Evolutionary conservation across 257 asterid genomes (phyloP), one percentile per base, ranked within the genome.

Genomic region (Avicennia marina): DNA sequence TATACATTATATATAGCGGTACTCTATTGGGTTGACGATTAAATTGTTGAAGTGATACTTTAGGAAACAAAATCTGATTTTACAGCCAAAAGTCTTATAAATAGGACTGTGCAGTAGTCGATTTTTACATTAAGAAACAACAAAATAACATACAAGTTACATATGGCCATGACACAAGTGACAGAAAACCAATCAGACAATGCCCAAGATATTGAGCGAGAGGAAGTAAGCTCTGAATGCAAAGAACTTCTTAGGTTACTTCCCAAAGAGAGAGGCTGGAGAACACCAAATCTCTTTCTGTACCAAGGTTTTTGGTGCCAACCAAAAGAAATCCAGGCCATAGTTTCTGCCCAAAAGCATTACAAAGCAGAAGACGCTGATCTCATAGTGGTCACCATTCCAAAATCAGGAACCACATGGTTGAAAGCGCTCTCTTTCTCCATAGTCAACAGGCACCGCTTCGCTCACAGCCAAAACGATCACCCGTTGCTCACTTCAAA

Each of bases 331-430:
- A 68, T 80, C n/a, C 72, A 54, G 34, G 62, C 72, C 62, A 60
- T 66, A 8, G 8, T 75, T 11, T 60, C 68, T 7, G 18, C 43
- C 51, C 78, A 61, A 21, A 72, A 72, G 12, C 67, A 61, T 65
- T 72, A 38, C 19, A 50, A 21, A 19, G 70, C 73, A 0, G 21
- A 65, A 16, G 71, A 75, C 31, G 50, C 22, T 0, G 84, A 78
- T 16, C 20, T 80, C 38, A 65, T 83, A 7, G 21, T 83, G 0
- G 79, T 74, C 38, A 65, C 82, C 11, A 32, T 81, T 2, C 89
- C 89, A 0, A 81, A 80, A 68, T 83, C 86, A 10, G 86, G 93
- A 24, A 83, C 84, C 7, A 83, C 85, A 0, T 83, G 86, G 86
- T 31, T 84, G 1, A 81, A 84, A 58, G 86, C 94, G 1, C 55